phyloP scores from a whole-genome alignment of 805 yeast genomes.

The Yamadazyma olivae region DNA sequence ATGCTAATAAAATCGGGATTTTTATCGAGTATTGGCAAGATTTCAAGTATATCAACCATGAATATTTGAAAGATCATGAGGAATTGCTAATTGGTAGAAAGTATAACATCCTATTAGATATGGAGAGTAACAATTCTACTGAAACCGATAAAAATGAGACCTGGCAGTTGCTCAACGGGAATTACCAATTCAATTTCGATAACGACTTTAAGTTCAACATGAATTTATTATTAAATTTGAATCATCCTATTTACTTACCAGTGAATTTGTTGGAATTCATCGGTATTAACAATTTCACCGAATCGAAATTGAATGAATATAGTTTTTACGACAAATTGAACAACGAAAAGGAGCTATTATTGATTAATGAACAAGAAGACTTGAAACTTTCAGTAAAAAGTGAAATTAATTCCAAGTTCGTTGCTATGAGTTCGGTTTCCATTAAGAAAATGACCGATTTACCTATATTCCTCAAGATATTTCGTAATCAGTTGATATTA shows the following conservation, averaged over 20 bases:
- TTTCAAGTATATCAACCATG: slow-evolving; percentile 23
- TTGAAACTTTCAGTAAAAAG: slow-evolving; percentile 2
- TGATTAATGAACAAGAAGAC: slow-evolving; percentile 4
- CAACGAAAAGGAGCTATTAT: slow-evolving; percentile 10
- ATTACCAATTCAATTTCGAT: slow-evolving; percentile 18
- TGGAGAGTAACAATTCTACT: slow-evolving; percentile 13
- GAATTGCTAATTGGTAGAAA: slow-evolving; percentile 14
- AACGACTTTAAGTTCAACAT: slow-evolving; percentile 4
- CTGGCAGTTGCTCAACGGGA: slow-evolving; percentile 19
- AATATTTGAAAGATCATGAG: slow-evolving; percentile 8
- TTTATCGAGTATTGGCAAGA: slow-evolving; percentile 38
- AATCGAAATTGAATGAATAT: neutral
- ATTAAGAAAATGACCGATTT: slow-evolving; percentile 24
- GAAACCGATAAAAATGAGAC: slow-evolving; percentile 16
- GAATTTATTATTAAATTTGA: slow-evolving; percentile 20
- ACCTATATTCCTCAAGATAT: slow-evolving; percentile 21
- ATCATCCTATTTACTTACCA: slow-evolving; percentile 26
- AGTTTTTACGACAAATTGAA: slow-evolving; percentile 11
- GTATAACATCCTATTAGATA: slow-evolving; percentile 20
- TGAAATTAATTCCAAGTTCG: slow-evolving; percentile 17
- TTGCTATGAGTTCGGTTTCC: slow-evolving; percentile 19
- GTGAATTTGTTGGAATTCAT: slow-evolving; percentile 26
- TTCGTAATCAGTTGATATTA: slow-evolving; percentile 31
- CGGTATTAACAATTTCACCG: slow-evolving; percentile 15
- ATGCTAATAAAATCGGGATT: slow-evolving; percentile 27